Evolutionary conservation across 2,329 filamentous ascomycete species (phyloP).

Genomic region (Gaeumannomyces sp.): DNA sequence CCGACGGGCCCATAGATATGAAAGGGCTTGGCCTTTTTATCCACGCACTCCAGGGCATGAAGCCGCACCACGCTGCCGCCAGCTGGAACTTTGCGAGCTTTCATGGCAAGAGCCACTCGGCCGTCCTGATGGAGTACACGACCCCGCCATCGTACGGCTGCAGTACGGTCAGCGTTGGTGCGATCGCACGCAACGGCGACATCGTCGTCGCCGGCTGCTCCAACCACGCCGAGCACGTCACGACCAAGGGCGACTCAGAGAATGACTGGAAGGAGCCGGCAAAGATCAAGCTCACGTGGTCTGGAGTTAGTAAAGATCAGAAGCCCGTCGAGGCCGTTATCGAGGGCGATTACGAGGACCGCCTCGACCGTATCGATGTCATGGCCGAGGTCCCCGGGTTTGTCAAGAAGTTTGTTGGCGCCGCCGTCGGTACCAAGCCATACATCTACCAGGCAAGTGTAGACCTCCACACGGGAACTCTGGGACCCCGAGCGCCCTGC

Average conservation of each 20-base stretch:
- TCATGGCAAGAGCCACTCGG: constrained; percentile 80
- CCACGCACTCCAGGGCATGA: constrained; percentile 94
- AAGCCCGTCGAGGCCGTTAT: constrained; percentile 65
- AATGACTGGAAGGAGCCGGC: constrained; percentile 88
- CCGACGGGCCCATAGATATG: constrained; percentile 74
- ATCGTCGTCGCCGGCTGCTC: constrained; percentile 66
- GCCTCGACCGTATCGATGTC: constrained; percentile 81
- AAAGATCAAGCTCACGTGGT: constrained; percentile 69
- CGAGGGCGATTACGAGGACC: constrained; percentile 61
- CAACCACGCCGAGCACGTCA: constrained; percentile 62
- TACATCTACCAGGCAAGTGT: constrained; percentile 87
- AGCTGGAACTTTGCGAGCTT: constrained; percentile 93
- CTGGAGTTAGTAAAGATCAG: constrained; percentile 69
- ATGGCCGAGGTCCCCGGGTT: constrained; percentile 96
- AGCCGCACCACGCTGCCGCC: constrained; percentile 90
- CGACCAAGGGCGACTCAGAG: constrained; percentile 63
- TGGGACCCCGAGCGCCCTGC: not conserved
- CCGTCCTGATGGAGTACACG: constrained; percentile 90
- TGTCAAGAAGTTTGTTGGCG: constrained; percentile 87
- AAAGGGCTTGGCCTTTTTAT: constrained; percentile 73
- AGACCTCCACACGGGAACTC: not conserved
- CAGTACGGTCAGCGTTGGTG: constrained; percentile 77
- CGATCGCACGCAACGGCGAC: constrained; percentile 73
- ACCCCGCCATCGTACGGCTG: constrained; percentile 90
- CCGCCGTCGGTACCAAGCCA: constrained; percentile 84